Conservation (phyloP, 345 rosid species). For the Adansonia digitata region DNA sequence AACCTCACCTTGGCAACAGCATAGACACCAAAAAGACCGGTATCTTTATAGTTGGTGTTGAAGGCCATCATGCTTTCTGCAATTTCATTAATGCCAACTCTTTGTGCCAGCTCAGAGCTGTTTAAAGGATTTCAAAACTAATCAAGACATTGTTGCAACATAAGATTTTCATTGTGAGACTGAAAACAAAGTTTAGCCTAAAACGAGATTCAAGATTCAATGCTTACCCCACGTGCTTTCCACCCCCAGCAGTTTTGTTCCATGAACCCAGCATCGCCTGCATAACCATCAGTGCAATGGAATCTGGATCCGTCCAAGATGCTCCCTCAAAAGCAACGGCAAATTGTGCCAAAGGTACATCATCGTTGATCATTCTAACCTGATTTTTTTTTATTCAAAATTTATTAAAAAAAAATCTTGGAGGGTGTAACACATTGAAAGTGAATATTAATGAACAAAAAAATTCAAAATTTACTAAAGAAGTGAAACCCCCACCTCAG, state of each 20-base stretch:
- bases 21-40: conserved; percentile 94
- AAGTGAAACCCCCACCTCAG: conserved; percentile 59
- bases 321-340: conserved; percentile 97
- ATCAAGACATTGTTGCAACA: conserved; percentile 16
- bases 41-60: conserved; percentile 98
- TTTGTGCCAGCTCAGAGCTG: conserved; percentile 90
- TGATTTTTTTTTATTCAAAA: conserved; percentile 19
- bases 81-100: conserved; percentile 76
- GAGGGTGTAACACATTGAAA: not conserved
- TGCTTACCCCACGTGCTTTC: conserved; percentile 98
- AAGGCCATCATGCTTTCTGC: conserved; percentile 99
- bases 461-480: not conserved
- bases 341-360: conserved; percentile 94
- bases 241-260: conserved; percentile 81
- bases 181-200: not conserved
- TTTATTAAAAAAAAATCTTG: not conserved
- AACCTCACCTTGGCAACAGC: conserved; percentile 89
- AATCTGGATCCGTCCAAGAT: conserved; percentile 99
- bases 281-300: conserved; percentile 92
- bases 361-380: conserved; percentile 95
- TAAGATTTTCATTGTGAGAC: not conserved
- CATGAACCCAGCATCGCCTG: conserved; percentile 99
- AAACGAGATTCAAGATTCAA: not conserved
- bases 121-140: conserved; percentile 14
- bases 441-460: not conserved